Conservation (phyloP, 139 green algal species). For the Chlamydomonas schloesseri region DNA sequence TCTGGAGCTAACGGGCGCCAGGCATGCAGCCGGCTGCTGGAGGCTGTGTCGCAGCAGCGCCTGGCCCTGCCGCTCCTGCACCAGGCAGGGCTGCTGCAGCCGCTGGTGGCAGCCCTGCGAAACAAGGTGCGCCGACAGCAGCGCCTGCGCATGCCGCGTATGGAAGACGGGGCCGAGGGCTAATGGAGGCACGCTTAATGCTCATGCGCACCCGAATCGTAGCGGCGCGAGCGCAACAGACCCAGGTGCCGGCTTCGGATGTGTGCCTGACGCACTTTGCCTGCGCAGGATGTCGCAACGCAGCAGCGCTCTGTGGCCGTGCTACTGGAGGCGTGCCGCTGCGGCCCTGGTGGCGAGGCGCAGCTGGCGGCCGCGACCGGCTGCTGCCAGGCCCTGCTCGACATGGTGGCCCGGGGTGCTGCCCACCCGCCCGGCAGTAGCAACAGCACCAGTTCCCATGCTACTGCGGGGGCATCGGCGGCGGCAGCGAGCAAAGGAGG, state of each 20-base stretch:
- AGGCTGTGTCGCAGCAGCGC: conserved; percentile 27
- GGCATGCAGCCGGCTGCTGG: background rate
- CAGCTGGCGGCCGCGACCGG: background rate
- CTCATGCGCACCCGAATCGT: too few relatives aligned
- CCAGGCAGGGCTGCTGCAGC: conserved; percentile 14
- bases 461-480: too few relatives aligned
- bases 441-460: too few relatives aligned
- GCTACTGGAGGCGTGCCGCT: conserved; percentile 40
- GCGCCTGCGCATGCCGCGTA: too few relatives aligned
- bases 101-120: conserved; percentile 9
- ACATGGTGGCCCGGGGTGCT: background rate
- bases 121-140: background rate
- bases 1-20: background rate
- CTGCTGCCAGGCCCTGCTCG: conserved; percentile 38
- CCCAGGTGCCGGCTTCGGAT: too few relatives aligned
- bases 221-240: too few relatives aligned
- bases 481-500: too few relatives aligned
- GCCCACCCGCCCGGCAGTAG: background rate
- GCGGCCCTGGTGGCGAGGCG: conserved; percentile 33
- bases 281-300: background rate
- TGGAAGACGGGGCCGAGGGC: too few relatives aligned
- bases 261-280: too few relatives aligned
- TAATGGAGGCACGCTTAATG: background rate
- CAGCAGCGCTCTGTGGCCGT: conserved; percentile 35
- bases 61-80: conserved; percentile 14